Conservation (phyloP, 2,329 filamentous ascomycete species). For the Waltergamsia citrina region DNA sequence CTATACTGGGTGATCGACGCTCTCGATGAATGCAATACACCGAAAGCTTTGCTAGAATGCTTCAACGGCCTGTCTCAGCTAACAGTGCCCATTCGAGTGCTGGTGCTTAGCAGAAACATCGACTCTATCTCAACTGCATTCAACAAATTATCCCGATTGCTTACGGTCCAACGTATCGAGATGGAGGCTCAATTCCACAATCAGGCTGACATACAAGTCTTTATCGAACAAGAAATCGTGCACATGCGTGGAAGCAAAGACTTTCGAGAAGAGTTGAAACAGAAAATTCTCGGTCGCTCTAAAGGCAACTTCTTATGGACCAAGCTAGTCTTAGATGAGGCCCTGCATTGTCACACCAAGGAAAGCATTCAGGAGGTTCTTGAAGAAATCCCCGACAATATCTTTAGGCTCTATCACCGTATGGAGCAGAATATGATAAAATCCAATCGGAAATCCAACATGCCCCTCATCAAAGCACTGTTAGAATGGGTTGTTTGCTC, state of each 20-base stretch:
- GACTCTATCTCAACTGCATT: background rate
- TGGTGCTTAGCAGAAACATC: constrained; percentile 12
- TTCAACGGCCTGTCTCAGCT: constrained; percentile 10
- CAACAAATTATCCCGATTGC: background rate
- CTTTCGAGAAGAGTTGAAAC: background rate
- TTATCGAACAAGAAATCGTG: background rate
- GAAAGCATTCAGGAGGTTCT: constrained; percentile 19
- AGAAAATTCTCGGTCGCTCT: constrained; percentile 20
- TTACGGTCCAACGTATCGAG: background rate
- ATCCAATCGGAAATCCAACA: too few species aligned
- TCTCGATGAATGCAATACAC: constrained; percentile 19
- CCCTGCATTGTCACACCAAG: constrained; percentile 14
- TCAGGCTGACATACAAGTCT: background rate
- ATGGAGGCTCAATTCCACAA: background rate
- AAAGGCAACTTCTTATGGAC: constrained; percentile 26
- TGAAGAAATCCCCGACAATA: constrained; percentile 20
- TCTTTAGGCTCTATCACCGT: too few species aligned
- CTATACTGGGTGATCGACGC: constrained; percentile 23
- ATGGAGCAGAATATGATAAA: too few species aligned
- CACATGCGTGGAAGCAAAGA: too few species aligned
- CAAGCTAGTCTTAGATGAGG: constrained; percentile 19
- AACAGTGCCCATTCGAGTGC: constrained; percentile 9
- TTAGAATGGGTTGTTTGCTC: too few species aligned
- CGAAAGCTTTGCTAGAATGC: constrained; percentile 9
- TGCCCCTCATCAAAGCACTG: too few species aligned